phyloP scores from a whole-genome alignment of 805 yeast genomes.

The Ogataea siamensis region DNA sequence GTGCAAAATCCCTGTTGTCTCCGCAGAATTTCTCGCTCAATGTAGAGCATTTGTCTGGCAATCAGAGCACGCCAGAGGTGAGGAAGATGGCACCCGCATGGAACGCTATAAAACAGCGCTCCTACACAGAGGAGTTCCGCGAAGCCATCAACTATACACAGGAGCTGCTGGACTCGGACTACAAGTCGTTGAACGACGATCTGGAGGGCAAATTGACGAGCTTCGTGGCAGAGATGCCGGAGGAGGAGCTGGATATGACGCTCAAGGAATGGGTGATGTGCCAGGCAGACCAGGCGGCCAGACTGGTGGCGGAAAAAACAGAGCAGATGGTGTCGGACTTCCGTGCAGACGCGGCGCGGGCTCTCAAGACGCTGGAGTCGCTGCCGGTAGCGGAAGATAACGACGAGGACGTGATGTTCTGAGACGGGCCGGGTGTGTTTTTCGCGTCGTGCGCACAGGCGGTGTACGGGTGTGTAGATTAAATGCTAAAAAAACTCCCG shows the following conservation, averaged over 20 bases:
- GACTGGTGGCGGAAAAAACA: slow-evolving; percentile 45
- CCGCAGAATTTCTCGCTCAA: background rate
- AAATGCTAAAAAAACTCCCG: slow-evolving; percentile 1
- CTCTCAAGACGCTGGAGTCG: slow-evolving; percentile 41
- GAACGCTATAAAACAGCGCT: slow-evolving; percentile 1
- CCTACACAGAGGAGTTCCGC: slow-evolving; percentile 33
- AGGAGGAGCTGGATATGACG: slow-evolving; percentile 63
- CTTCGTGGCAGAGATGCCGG: slow-evolving; percentile 69
- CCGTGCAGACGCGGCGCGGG: slow-evolving; percentile 47
- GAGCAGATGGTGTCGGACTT: slow-evolving; percentile 47
- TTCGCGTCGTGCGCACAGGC: background rate
- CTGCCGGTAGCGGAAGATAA: slow-evolving; percentile 33
- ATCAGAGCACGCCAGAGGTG: slow-evolving; percentile 23
- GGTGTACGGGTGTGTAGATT: slow-evolving; percentile 12
- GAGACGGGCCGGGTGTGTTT: background rate
- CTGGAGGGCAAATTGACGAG: slow-evolving; percentile 61
- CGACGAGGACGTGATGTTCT: slow-evolving; percentile 17
- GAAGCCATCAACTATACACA: slow-evolving; percentile 31
- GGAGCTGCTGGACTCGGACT: slow-evolving; percentile 33
- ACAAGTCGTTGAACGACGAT: slow-evolving; percentile 52
- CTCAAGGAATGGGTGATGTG: slow-evolving; percentile 66
- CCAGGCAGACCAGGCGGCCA: slow-evolving; percentile 54
- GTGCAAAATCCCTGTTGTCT: background rate
- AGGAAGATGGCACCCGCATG: background rate
- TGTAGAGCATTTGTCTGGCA: slow-evolving; percentile 13